Base-by-base conservation (phyloP, 805 yeast species). In the Cyberlindnera samutprakarnensis region DNA sequence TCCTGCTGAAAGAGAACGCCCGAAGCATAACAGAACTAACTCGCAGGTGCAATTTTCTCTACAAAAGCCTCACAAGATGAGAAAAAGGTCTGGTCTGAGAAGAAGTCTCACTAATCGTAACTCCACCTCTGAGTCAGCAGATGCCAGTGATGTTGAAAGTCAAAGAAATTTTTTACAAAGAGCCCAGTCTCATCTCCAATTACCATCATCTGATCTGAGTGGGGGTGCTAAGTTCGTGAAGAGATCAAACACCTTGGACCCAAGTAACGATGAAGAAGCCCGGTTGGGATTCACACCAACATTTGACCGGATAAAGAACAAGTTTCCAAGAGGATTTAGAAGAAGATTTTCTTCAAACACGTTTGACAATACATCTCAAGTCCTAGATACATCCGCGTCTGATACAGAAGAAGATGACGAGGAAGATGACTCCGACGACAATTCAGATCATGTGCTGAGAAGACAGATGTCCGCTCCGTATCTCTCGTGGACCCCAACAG, bases 401-500 rank as follows among this genome's bases (percentile, higher is more conserved):
- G 50, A 47, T 16, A 59, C 54, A 8, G 66, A 61, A 32, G 57
- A 53, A n/a, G 62, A 54, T 10, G 53, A 48, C 28, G 50, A 44
- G 28, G 57, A 52, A 3, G 37, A 31, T 9, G 39, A 40, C 25
- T 49, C 47, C 7, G 56, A 50, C 8, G 65, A 61, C 31, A 56
- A 51, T n/a, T 64, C 54, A 6, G 50, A 46, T 21, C 46, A 49
- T 30, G 49, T 51, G 2, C 19, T 58, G 23, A 39, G 51, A 23
- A 52, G 62, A 31, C 46, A 52, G 6, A 65, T 68, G 67, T 71
- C 77, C 19, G 61, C 78, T 1, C 74, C 72, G 36, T 92, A 88
- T 46, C 61, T 90, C 16, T 87, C 96, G 0, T 87, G 94, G 85
- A 71, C 70, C 20, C 96, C 97, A 3, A 83, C 92, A 0, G 70